Evolutionary conservation across 495 filamentous ascomycete species (phyloP).

Genomic region (Hypoxylon fuscum): DNA sequence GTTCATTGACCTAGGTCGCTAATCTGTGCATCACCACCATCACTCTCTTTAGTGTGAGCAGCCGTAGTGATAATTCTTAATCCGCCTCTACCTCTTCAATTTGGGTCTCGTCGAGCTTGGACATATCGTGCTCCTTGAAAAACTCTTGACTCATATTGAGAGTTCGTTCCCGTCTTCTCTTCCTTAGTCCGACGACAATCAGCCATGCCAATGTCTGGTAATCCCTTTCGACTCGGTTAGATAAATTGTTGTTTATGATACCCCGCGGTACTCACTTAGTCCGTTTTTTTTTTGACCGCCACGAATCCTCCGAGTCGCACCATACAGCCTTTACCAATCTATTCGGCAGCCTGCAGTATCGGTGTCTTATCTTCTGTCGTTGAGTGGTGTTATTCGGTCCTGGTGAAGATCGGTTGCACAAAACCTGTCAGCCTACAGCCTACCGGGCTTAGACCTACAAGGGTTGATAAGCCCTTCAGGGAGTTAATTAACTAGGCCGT

Average conservation of each 20-base stretch:
- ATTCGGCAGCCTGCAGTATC: slow-evolving; percentile 38
- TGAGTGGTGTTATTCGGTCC: slow-evolving; percentile 22
- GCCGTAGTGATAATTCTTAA: slow-evolving; percentile 37
- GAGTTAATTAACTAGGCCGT: slow-evolving; percentile 23
- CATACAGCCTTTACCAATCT: slow-evolving; percentile 25
- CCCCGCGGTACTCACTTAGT: neutral
- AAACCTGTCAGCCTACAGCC: slow-evolving; percentile 25
- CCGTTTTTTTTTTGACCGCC: slow-evolving; percentile 10
- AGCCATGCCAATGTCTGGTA: slow-evolving; percentile 21
- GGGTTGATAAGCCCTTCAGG: slow-evolving; percentile 14
- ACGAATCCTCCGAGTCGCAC: slow-evolving; percentile 30
- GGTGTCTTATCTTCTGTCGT: slow-evolving; percentile 26
- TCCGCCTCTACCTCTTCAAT: slow-evolving; percentile 2
- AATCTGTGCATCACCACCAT: slow-evolving; percentile 10
- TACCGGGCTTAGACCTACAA: slow-evolving; percentile 6
- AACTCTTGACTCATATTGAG: neutral
- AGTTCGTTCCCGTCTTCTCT: slow-evolving; percentile 1
- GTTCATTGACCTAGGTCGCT: slow-evolving; percentile 8
- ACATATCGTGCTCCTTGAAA: too few species aligned
- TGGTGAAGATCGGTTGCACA: slow-evolving; percentile 22
- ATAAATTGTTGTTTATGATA: slow-evolving; percentile 7
- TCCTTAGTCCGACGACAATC: neutral
- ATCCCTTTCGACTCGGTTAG: slow-evolving; percentile 23
- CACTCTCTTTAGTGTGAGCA: slow-evolving; percentile 15
- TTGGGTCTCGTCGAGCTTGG: too few species aligned